These are phyloP conservation scores for Westerdykella ornata DNA, from an alignment of 2,329 filamentous ascomycete genomes.

Conservation along the genomic window DNA sequence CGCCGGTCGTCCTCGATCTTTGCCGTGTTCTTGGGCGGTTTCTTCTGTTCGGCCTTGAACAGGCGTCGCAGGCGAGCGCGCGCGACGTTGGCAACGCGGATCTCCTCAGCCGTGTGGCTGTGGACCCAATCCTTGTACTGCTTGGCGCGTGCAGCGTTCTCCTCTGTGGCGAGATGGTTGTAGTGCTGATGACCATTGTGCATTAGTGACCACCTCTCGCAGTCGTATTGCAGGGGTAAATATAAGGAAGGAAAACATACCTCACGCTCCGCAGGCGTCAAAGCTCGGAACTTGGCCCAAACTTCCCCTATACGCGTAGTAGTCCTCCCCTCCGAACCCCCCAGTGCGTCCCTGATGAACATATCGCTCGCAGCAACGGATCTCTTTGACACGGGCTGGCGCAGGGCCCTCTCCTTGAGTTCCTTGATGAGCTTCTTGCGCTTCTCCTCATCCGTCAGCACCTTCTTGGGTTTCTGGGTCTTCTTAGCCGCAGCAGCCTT, in stretches of 20 bases:
- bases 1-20: conserved; percentile 50
- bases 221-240: neutral
- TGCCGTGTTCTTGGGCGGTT: conserved; percentile 8
- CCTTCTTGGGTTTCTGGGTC: conserved; percentile 16
- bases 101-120: conserved; percentile 50
- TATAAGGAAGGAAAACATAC: conserved; percentile 15
- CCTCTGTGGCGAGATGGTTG: conserved; percentile 46
- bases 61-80: conserved; percentile 37
- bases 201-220: conserved; percentile 6
- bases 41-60: conserved; percentile 6
- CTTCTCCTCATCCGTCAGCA: conserved; percentile 26
- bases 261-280: conserved; percentile 33
- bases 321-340: conserved; percentile 3
- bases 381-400: conserved; percentile 16
- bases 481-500: conserved; percentile 6
- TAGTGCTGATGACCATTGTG: conserved; percentile 41
- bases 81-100: conserved; percentile 54
- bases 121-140: conserved; percentile 51
- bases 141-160: conserved; percentile 39
- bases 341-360: conserved; percentile 21
- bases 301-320: neutral
- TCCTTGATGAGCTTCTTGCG: conserved; percentile 20
- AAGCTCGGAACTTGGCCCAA: conserved; percentile 16
- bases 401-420: conserved; percentile 36
- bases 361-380: conserved; percentile 17